These are phyloP conservation scores for Beauveria bassiana DNA, from an alignment of 2,329 filamentous ascomycete genomes.

Conservation along the genomic window DNA sequence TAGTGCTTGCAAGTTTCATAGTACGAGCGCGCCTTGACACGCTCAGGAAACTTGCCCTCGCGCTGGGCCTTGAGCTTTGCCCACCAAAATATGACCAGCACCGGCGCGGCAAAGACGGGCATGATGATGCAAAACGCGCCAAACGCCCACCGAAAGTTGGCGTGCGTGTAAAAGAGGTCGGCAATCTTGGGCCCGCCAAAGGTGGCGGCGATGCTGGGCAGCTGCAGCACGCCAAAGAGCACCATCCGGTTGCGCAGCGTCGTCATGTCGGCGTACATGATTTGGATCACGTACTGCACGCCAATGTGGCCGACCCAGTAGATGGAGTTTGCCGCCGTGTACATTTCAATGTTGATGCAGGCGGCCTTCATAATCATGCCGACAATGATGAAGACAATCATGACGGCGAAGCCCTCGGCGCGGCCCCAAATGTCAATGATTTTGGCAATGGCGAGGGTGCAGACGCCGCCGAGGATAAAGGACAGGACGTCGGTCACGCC, in stretches of 20 bases:
- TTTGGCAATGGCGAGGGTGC: slow-evolving; percentile 36
- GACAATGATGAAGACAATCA: slow-evolving; percentile 37
- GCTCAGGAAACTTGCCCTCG: slow-evolving; percentile 36
- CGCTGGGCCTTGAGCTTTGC: slow-evolving; percentile 40
- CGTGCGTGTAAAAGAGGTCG: slow-evolving; percentile 29
- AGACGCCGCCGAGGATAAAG: slow-evolving; percentile 30
- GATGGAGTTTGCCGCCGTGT: slow-evolving; percentile 54
- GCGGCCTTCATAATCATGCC: slow-evolving; percentile 57
- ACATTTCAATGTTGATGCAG: slow-evolving; percentile 49
- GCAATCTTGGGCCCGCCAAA: slow-evolving; percentile 37
- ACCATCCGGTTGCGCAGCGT: slow-evolving; percentile 35
- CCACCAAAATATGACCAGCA: slow-evolving; percentile 26
- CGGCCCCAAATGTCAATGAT: slow-evolving; percentile 43
- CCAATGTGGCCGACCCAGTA: slow-evolving; percentile 51
- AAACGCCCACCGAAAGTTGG: slow-evolving; percentile 42
- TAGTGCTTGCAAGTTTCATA: slow-evolving; percentile 43
- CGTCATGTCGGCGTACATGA: slow-evolving; percentile 37
- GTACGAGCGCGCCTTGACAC: slow-evolving; percentile 37
- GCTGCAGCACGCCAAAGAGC: slow-evolving; percentile 34
- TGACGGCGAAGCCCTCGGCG: slow-evolving; percentile 35
- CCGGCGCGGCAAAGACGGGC: slow-evolving; percentile 36
- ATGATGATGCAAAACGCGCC: slow-evolving; percentile 57
- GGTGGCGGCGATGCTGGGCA: slow-evolving; percentile 35
- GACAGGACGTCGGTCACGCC: slow-evolving; percentile 58
- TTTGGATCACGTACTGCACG: slow-evolving; percentile 31